These are phyloP conservation scores for Pisolithus albus DNA, from an alignment of 768 basidiomycete species.

Conservation along the genomic window DNA sequence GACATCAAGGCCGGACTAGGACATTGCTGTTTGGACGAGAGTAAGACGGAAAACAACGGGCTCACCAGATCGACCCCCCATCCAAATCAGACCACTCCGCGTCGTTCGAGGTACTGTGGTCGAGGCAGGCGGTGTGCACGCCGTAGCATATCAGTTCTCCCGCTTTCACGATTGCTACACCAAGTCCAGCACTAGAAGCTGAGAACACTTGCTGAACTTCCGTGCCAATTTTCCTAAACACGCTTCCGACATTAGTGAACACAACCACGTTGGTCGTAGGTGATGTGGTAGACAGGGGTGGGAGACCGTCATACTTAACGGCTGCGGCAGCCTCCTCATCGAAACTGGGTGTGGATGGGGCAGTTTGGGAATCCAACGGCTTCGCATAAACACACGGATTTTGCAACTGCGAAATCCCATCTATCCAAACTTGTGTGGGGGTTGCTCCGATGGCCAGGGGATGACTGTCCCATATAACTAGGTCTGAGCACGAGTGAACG, in stretches of 20 bases:
- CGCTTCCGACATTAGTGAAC: too few species aligned
- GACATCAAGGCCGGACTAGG: slow-evolving; percentile 37
- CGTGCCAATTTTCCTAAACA: too few species aligned
- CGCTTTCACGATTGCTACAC: slow-evolving; percentile 43
- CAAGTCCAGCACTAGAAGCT: slow-evolving; percentile 9
- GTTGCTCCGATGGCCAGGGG: slow-evolving; percentile 74
- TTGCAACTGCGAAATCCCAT: slow-evolving; percentile 68
- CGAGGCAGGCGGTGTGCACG: slow-evolving; percentile 7
- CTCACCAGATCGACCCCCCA: too few species aligned
- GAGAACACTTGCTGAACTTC: slow-evolving; percentile 4
- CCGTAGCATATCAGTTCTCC: slow-evolving; percentile 55
- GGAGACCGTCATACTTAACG: slow-evolving; percentile 61
- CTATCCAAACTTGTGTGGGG: slow-evolving; percentile 77
- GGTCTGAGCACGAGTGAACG: slow-evolving; percentile 34
- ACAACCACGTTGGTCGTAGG: too few species aligned
- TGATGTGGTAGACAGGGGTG: slow-evolving; percentile 46
- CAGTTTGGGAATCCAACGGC: slow-evolving; percentile 42
- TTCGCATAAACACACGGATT: slow-evolving; percentile 46
- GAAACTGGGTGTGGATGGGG: slow-evolving; percentile 56
- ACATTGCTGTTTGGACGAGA: too few species aligned
- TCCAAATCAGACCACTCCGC: too few species aligned
- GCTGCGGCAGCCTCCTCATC: slow-evolving; percentile 54
- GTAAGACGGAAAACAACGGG: too few species aligned
- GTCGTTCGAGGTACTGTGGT: too few species aligned
- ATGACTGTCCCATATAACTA: slow-evolving; percentile 74